Conservation (phyloP, 495 filamentous ascomycete species). For the Pyrenula aspistea region DNA sequence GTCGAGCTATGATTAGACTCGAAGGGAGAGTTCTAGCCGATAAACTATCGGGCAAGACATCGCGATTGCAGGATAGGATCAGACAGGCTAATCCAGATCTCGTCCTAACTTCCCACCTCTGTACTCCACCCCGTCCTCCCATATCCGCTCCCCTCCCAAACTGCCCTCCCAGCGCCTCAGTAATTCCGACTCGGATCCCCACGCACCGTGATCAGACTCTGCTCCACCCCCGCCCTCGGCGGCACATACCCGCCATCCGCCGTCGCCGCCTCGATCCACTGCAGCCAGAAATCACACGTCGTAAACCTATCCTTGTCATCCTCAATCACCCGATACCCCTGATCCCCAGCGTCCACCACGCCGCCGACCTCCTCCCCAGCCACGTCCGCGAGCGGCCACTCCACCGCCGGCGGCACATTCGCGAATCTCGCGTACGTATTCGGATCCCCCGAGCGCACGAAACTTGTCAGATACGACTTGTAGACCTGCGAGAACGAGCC, state of each 20-base stretch:
- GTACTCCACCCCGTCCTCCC: too few relatives aligned
- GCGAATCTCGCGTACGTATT: constrained; percentile 10
- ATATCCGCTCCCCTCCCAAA: too few relatives aligned
- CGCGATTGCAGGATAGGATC: too few relatives aligned
- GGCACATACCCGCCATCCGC: constrained; percentile 2
- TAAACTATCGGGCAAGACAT: too few relatives aligned
- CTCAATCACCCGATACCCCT: background rate
- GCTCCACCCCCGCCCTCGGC: constrained; percentile 1
- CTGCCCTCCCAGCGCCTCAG: background rate
- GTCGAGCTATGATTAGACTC: too few relatives aligned
- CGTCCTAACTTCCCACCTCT: too few relatives aligned
- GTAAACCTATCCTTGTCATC: background rate
- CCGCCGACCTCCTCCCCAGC: background rate
- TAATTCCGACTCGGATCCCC: background rate
- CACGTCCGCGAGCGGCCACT: background rate
- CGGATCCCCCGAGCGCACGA: constrained; percentile 21
- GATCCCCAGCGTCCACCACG: background rate
- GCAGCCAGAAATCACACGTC: background rate
- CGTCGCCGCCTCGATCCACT: background rate
- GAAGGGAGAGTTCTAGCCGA: too few relatives aligned
- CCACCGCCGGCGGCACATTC: background rate
- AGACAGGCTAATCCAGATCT: too few relatives aligned
- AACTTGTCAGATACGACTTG: constrained; percentile 24
- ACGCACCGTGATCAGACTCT: background rate
- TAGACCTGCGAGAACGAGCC: constrained; percentile 21